Base-by-base conservation (phyloP, 148 eudicot species). In the Nepenthes gracilis region DNA sequence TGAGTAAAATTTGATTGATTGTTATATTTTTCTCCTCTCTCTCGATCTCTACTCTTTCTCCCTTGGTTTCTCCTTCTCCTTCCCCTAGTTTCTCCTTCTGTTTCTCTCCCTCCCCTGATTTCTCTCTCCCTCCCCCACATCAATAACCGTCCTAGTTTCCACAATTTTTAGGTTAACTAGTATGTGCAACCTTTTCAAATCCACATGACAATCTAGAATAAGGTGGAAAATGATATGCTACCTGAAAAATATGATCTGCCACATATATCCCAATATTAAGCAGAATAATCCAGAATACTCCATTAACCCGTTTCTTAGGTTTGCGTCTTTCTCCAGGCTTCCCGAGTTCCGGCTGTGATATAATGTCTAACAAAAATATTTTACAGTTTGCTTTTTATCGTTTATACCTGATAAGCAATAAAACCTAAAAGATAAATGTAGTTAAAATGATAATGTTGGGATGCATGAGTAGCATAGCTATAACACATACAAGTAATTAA, bases 211-310 rank as follows among this genome's bases (percentile, higher is more conserved):
- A 10, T 43, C 34, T 9, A 40, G 12, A 59, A 48, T 10, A 36
- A 36, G 11, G 8, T n/a, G 11, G 38, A 66, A 12, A 68, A 1
- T 43, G 45, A 55, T 68, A 33, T 5, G 47, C 65, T 72, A 89
- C 99, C 97, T 86, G 95, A 36, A 93, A 80, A 9, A 89, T 38
- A 60, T 93, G 99, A 74, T 93, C 99, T 11, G 87, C 96, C 62
- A 73, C 83, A 69, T 47, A 93, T 71, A 89, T 64, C 62, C 95
- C 99, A 67, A 93, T 60, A 70, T 93, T 93, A 37, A 93, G 85
- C 59, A 93, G 96, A 70, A 93, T 60, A 75, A 93, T 89, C 95
- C 95, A 93, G 77, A 86, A 89, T 61, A 93, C 59, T 52, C 96
- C 99, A 68, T 84, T 93, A 58, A 81, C 95, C 43, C 75, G 83